These are phyloP conservation scores for Pugionium cornutum DNA, from an alignment of 345 rosid genomes.

Conservation along the genomic window DNA sequence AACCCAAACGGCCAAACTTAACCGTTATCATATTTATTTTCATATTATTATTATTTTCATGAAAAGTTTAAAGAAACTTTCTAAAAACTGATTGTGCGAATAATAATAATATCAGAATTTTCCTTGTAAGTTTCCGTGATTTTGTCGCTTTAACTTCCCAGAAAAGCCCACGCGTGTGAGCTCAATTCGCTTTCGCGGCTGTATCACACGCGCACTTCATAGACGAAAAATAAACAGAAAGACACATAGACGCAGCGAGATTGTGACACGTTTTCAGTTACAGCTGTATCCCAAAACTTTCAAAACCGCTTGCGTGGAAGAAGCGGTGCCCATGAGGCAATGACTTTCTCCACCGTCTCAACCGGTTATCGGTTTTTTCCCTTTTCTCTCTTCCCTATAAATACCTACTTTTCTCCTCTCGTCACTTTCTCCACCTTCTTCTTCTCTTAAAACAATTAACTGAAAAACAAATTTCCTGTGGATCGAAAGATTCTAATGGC, in stretches of 20 bases:
- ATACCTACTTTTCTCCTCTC: constrained; percentile 23
- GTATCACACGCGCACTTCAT: constrained; percentile 27
- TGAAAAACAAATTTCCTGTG: too few relatives aligned
- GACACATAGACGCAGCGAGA: constrained; percentile 27
- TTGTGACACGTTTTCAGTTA: constrained; percentile 66
- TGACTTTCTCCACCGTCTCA: constrained; percentile 50
- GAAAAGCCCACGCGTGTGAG: not conserved
- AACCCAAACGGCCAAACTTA: constrained; percentile 44
- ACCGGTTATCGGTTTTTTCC: constrained; percentile 44
- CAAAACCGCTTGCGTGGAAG: constrained; percentile 64
- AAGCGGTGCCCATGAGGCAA: constrained; percentile 56
- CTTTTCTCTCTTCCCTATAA: constrained; percentile 2
- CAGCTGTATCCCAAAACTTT: constrained; percentile 82
- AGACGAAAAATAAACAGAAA: not conserved
- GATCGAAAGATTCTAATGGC: constrained; percentile 15
- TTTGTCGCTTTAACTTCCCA: constrained; percentile 41
- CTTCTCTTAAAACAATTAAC: not conserved
- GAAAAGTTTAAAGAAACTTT: not conserved
- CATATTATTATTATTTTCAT: constrained; percentile 26
- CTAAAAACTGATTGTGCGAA: constrained; percentile 7
- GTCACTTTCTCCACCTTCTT: constrained; percentile 25
- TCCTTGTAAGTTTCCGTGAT: constrained; percentile 41
- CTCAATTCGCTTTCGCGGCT: not conserved
- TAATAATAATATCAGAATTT: constrained; percentile 33
- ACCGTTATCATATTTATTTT: constrained; percentile 59